phyloP scores from a whole-genome alignment of 176 grass and related monocot genomes.

The Triticum dicoccoides region DNA sequence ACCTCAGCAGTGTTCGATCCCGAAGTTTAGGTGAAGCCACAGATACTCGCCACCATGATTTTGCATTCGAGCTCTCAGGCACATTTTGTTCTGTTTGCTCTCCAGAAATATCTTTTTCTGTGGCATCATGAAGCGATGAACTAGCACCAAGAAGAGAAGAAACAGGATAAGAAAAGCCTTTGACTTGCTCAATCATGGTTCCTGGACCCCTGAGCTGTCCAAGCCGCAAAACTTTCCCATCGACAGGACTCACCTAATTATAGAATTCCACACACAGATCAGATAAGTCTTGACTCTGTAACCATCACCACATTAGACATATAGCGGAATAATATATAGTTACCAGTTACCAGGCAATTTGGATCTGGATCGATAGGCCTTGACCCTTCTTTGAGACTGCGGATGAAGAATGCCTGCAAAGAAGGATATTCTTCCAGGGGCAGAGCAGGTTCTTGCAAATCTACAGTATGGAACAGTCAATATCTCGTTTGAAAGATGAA shows the following conservation, averaged over 20 bases:
- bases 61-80: constrained; percentile 38
- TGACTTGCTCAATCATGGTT: constrained; percentile 82
- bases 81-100: constrained; percentile 32
- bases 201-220: constrained; percentile 62
- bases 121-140: constrained; percentile 45
- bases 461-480: constrained; percentile 34
- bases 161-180: constrained; percentile 81
- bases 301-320: constrained; percentile 16
- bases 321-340: constrained; percentile 35
- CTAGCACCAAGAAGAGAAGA: constrained; percentile 67
- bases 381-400: constrained; percentile 70
- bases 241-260: constrained; percentile 78
- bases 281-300: not conserved
- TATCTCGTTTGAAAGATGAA: not conserved
- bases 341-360: constrained; percentile 88
- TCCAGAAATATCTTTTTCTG: constrained; percentile 38
- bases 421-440: constrained; percentile 85
- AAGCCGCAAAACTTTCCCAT: constrained; percentile 69
- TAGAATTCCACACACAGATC: constrained; percentile 16
- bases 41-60: constrained; percentile 84
- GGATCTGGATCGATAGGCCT: constrained; percentile 66
- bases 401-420: constrained; percentile 74
- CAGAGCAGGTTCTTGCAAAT: constrained; percentile 72
- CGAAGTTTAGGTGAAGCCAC: constrained; percentile 74
- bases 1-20: constrained; percentile 46